Evolutionary conservation across 257 asterid species (phyloP).

Genomic region (Primulina eburnea): DNA sequence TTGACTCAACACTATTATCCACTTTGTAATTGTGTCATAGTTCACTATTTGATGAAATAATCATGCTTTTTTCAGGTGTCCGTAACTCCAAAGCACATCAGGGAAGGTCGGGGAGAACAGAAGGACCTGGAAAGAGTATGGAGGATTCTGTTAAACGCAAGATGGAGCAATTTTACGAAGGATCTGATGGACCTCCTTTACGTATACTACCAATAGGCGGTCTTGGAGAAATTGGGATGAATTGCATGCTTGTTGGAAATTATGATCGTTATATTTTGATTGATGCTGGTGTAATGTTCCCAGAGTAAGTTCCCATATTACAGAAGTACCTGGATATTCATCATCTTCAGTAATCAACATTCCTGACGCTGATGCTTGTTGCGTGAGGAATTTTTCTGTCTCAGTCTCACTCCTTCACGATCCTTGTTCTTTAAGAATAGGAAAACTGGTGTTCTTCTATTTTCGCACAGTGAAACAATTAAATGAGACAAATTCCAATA

Average conservation of each 20-base stretch:
- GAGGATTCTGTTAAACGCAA: constrained; percentile 93
- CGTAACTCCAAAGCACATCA: constrained; percentile 53
- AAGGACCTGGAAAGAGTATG: constrained; percentile 89
- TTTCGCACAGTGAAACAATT: background rate
- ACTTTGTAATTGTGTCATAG: constrained; percentile 8
- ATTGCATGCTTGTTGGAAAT: constrained; percentile 97
- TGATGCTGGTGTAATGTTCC: constrained; percentile 98
- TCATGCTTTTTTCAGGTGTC: constrained; percentile 39
- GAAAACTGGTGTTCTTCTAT: background rate
- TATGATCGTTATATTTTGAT: constrained; percentile 89
- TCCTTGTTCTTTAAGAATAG: constrained; percentile 3
- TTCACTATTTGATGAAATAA: background rate
- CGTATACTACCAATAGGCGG: constrained; percentile 97
- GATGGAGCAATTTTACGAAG: constrained; percentile 98
- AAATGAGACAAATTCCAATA: background rate
- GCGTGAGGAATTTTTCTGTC: background rate
- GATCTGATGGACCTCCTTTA: constrained; percentile 89
- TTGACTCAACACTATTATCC: background rate
- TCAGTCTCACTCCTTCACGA: constrained; percentile 2
- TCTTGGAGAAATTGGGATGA: constrained; percentile 98
- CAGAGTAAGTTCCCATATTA: constrained; percentile 61
- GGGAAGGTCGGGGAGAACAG: constrained; percentile 52
- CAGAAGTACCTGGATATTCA: constrained; percentile 3
- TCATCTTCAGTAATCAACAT: constrained; percentile 10
- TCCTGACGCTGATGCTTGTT: constrained; percentile 3